phyloP scores from a whole-genome alignment of 192 early-diverging fungal species.

The Coemansia sp. region DNA sequence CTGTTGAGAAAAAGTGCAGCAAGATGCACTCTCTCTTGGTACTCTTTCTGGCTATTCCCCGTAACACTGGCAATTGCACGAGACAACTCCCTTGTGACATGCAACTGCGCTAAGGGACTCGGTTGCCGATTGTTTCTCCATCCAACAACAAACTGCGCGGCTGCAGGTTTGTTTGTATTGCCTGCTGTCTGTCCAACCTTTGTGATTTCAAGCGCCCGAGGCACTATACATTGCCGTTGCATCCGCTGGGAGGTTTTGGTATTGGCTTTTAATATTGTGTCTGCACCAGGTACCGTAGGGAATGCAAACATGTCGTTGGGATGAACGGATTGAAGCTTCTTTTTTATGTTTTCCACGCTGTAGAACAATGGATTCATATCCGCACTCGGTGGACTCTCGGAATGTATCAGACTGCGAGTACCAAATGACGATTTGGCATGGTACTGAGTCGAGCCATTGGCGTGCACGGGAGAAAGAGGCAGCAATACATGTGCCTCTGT shows the following conservation, averaged over 20 bases:
- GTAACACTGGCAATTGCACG: constrained; percentile 13
- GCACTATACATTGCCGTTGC: constrained; percentile 18
- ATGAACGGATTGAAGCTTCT: constrained; percentile 12
- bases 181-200: neutral
- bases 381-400: constrained; percentile 12
- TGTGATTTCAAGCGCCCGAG: constrained; percentile 4
- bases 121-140: constrained; percentile 1
- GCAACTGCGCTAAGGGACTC: constrained; percentile 31
- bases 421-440: constrained; percentile 26
- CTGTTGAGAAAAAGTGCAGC: constrained; percentile 16
- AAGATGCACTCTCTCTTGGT: constrained; percentile 4
- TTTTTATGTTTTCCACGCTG: constrained; percentile 23
- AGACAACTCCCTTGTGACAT: constrained; percentile 15
- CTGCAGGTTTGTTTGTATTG: neutral
- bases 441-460: constrained; percentile 25
- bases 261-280: neutral
- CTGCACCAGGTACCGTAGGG: neutral
- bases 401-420: constrained; percentile 25
- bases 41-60: constrained; percentile 1
- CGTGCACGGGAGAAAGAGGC: constrained; percentile 23
- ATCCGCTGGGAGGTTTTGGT: neutral
- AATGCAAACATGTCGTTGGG: constrained; percentile 23
- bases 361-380: constrained; percentile 11
- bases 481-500: constrained; percentile 59
- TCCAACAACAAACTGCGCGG: constrained; percentile 4